These are phyloP conservation scores for Aspergillus quadricinctus DNA, from an alignment of 2,329 filamentous ascomycete species.

Conservation along the genomic window DNA sequence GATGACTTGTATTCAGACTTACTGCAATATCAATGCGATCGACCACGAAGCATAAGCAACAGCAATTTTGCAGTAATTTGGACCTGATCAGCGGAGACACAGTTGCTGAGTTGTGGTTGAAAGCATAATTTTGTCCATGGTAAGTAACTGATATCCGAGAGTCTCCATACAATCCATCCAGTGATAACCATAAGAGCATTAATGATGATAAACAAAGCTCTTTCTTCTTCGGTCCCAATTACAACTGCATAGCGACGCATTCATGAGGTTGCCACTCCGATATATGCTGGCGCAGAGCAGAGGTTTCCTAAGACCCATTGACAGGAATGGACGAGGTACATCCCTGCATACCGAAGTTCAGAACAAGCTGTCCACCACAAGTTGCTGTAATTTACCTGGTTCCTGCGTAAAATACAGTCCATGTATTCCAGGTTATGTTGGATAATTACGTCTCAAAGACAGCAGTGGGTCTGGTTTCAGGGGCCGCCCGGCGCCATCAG, in stretches of 20 bases:
- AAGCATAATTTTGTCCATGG: not conserved
- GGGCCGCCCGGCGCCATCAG: slow-evolving; percentile 19
- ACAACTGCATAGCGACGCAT: slow-evolving; percentile 12
- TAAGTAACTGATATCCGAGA: not conserved
- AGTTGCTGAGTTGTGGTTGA: not conserved
- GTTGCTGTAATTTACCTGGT: slow-evolving; percentile 10
- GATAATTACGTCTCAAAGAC: slow-evolving; percentile 11
- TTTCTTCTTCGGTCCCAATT: not conserved
- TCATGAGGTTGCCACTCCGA: slow-evolving; percentile 15
- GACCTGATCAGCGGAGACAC: too few species aligned
- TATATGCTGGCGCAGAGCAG: slow-evolving; percentile 8
- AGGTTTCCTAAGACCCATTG: slow-evolving; percentile 21
- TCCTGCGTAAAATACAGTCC: slow-evolving; percentile 3
- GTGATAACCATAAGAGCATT: not conserved
- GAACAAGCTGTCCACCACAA: slow-evolving; percentile 3
- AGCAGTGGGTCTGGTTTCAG: slow-evolving; percentile 27
- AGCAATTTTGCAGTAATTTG: too few species aligned
- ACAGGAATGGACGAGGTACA: slow-evolving; percentile 18
- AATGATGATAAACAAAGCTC: slow-evolving; percentile 7
- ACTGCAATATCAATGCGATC: too few species aligned
- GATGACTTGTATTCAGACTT: not conserved
- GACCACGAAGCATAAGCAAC: too few species aligned
- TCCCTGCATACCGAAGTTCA: slow-evolving; percentile 27
- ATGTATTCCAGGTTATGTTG: slow-evolving; percentile 6
- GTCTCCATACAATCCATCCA: too few species aligned